A percentile compares a stretch with the other conserved stretches of the same genome.
phyloP scores from a whole-genome alignment of 225 moss, liverwort and hornwort species.

The Lunularia cruciata region DNA sequence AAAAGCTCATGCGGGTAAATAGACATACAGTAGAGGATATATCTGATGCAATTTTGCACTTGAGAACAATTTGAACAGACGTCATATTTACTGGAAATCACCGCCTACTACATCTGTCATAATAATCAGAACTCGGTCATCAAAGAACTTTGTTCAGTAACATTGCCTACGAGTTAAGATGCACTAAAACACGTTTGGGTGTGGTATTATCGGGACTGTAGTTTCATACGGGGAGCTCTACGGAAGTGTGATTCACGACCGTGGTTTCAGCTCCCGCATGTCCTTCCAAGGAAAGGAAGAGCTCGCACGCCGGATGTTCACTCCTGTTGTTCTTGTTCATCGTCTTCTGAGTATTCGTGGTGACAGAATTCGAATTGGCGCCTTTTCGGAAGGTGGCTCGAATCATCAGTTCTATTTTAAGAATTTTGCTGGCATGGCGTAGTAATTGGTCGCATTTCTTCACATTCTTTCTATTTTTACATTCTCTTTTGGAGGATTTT shows the following conservation, averaged over 20 bases:
- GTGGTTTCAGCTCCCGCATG: conserved; percentile 11
- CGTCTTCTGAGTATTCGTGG: conserved; percentile 19
- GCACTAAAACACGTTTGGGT: not conserved
- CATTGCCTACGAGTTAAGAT: no score
- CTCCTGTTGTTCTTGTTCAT: not conserved
- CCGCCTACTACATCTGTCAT: no score
- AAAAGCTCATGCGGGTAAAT: no score
- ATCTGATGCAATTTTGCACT: no score
- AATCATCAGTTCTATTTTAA: conserved; percentile 1
- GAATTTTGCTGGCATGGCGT: not conserved
- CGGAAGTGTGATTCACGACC: conserved; percentile 13
- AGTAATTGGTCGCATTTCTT: no score
- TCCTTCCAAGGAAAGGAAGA: conserved; percentile 1
- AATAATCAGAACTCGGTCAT: no score
- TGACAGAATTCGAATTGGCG: not conserved
- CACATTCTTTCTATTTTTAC: not conserved
- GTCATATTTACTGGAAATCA: no score
- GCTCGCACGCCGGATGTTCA: not conserved
- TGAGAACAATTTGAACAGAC: no score
- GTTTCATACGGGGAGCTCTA: conserved; percentile 16
- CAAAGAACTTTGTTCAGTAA: no score
- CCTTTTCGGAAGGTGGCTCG: not conserved
- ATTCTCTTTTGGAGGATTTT: no score
- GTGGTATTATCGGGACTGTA: conserved; percentile 1
- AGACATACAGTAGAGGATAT: no score